Base-by-base conservation (phyloP, 345 rosid genomes). In the Brassica napus region DNA sequence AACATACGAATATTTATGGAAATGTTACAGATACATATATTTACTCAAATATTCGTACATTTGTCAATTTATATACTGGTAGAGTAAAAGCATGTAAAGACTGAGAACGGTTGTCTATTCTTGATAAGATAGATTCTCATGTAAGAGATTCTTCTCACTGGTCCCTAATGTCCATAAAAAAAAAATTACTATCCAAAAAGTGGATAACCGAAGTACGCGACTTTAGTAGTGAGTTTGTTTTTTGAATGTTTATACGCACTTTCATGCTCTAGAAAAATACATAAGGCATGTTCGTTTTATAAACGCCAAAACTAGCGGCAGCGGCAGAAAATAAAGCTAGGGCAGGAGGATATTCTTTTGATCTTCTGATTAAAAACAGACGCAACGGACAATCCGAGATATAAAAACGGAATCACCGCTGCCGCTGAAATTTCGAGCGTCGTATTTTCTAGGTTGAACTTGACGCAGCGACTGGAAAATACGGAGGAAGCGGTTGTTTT, bases 111-210 rank as follows among this genome's bases (percentile, higher is more conserved):
- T 61, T 73, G 74, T 60, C 74, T 57, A 67, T 67, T 67, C 16
- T 32, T 21, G 82, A 79, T 69, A 74, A 74, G 75, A 74, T 52
- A 32, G 21, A 74, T 79, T 79, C 71, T 61, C 69, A 54, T 49
- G 44, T 61, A 24, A 73, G 35, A 61, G 55, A 79, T 79, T 74
- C 75, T 79, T 69, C 34, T 61, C 61, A 18, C 35, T 35, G 71
- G 79, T 62, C 82, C 75, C 28, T 62, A 15, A 52, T 52, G 31
- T 32, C 49, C 26, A 55, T 30, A 70, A 3, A 3, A 47, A 8
- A 3, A 14, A 47, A 47, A 47, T 12, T 2, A 49, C 24, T 55
- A 7, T 14, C 34, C 34, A 12, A n/a, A 68, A 23, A 8, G 21
- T 24, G 34, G 14, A 47, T 47, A 12, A 14, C 15, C 54, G 54